phyloP scores from a whole-genome alignment of 2,329 filamentous ascomycete species.

The Neoarthrinium moseri region DNA sequence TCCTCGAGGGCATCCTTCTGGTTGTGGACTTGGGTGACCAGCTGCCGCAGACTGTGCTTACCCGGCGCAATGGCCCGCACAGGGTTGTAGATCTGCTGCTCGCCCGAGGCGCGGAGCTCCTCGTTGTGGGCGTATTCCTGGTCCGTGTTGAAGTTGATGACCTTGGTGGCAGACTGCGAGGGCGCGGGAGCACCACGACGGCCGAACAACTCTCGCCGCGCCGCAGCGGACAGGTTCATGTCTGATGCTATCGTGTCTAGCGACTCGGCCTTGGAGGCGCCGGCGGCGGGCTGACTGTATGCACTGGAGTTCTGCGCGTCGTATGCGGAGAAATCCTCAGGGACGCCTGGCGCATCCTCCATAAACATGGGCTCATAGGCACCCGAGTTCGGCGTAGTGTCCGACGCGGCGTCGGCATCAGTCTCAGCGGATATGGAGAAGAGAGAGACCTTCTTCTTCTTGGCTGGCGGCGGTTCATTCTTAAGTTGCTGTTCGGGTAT shows the following conservation, averaged over 20 bases:
- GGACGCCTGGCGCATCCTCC: constrained; percentile 22
- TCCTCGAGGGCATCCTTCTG: constrained; percentile 90
- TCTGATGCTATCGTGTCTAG: constrained; percentile 72
- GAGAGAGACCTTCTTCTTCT: constrained; percentile 64
- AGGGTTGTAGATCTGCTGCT: constrained; percentile 75
- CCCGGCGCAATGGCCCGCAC: constrained; percentile 80
- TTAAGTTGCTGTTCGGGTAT: constrained; percentile 16
- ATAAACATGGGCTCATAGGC: constrained; percentile 55
- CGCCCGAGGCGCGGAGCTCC: constrained; percentile 65
- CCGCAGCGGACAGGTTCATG: constrained; percentile 74
- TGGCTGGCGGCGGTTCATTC: constrained; percentile 25
- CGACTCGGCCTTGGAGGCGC: constrained; percentile 41
- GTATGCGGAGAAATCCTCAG: constrained; percentile 33
- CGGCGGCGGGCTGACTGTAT: constrained; percentile 21
- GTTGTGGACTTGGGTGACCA: constrained; percentile 78
- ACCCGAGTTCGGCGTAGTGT: constrained; percentile 19
- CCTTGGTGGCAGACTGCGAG: constrained; percentile 52
- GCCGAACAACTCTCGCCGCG: constrained; percentile 83
- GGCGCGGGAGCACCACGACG: constrained; percentile 48
- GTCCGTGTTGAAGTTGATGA: constrained; percentile 88
- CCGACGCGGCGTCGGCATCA: constrained; percentile 17
- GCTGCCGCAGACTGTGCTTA: constrained; percentile 85
- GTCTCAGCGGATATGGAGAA: constrained; percentile 61
- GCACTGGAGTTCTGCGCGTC: constrained; percentile 29
- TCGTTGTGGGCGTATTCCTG: constrained; percentile 86